Base-by-base conservation (phyloP, 139 green algal species). In the Axilococcus clingmanii region DNA sequence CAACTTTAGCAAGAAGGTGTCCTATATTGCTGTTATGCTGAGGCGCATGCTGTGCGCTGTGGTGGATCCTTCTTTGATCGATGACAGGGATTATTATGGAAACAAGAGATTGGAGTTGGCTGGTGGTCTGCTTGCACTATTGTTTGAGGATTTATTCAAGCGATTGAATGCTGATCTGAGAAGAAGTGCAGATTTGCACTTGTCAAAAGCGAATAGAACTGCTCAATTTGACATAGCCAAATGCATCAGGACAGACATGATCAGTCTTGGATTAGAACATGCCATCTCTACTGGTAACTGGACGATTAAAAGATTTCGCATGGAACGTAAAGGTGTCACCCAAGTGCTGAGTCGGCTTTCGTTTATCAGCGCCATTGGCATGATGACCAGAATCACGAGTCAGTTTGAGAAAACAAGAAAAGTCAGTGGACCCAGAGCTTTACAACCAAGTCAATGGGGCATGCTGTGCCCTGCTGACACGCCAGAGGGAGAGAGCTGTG, bases 71-170 rank as follows among this genome's bases (percentile, higher is more conserved):
- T 75, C 61, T 33, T 75, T 82, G 49, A 78, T 99, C 5, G 93
- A 99, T 52, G 89, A 98, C 76, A 57, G 78, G 9, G 93, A 99
- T 72, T 99, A 98, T 76, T 97, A 97, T 50, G 93, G 92, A 55
- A 98, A 98, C 84, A 99, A 99, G 71, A 69, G 93, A 4, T 75
- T 99, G 58, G 93, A 99, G 73, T 78, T 98, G 54, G 84, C 92
- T 34, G 92, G 92, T 51, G 79, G 81, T 12, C 79, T 96, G 60
- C 69, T 99, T 44, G 86, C 87, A 7, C 75, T 99, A 66, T 78
- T 99, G 52, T 99, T 99, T 72, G 92, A 99, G 80, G 92, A 98
- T 71, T 71, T 98, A 50, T 99, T 99, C 77, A 99, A 99, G 73
- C 70, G 86, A 23, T 37, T 73, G 42, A 68, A 91, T 70, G 63